These are phyloP conservation scores for Hirschfeldia incana DNA, from an alignment of 345 rosid genomes.

Conservation along the genomic window DNA sequence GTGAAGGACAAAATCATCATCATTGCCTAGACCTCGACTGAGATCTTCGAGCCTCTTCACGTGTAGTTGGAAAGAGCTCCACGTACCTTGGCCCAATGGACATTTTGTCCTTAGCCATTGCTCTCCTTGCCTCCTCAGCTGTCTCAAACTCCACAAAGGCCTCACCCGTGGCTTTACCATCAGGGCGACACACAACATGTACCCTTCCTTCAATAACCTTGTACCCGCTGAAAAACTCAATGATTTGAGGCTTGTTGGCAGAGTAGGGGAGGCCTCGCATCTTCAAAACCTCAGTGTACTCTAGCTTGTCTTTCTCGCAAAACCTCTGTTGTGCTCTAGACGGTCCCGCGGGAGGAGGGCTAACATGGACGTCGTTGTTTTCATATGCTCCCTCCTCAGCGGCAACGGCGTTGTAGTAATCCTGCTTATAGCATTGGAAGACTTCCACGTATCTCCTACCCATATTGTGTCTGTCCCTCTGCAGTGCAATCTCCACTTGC, in stretches of 20 bases:
- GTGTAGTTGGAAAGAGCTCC: constrained; percentile 82
- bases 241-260: constrained; percentile 60
- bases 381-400: constrained; percentile 77
- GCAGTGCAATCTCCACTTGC: constrained; percentile 91
- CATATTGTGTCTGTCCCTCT: constrained; percentile 82
- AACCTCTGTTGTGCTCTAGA: constrained; percentile 65
- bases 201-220: constrained; percentile 57
- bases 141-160: constrained; percentile 86
- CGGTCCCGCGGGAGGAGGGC: constrained; percentile 46
- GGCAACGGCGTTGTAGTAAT: constrained; percentile 85
- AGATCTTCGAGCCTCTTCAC: constrained; percentile 80
- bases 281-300: constrained; percentile 77
- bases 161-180: constrained; percentile 95
- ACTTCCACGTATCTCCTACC: constrained; percentile 92
- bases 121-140: constrained; percentile 72
- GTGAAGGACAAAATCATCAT: constrained; percentile 50
- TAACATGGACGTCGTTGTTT: constrained; percentile 59
- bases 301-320: constrained; percentile 71
- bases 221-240: constrained; percentile 70
- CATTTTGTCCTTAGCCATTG: constrained; percentile 93
- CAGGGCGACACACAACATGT: constrained; percentile 84
- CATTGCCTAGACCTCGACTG: constrained; percentile 93
- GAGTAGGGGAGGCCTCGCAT: constrained; percentile 93
- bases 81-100: constrained; percentile 82
- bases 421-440: constrained; percentile 79